These are phyloP conservation scores for Plasmopara muralis DNA, from an alignment of 352 stramenopile species.

Conservation along the genomic window DNA sequence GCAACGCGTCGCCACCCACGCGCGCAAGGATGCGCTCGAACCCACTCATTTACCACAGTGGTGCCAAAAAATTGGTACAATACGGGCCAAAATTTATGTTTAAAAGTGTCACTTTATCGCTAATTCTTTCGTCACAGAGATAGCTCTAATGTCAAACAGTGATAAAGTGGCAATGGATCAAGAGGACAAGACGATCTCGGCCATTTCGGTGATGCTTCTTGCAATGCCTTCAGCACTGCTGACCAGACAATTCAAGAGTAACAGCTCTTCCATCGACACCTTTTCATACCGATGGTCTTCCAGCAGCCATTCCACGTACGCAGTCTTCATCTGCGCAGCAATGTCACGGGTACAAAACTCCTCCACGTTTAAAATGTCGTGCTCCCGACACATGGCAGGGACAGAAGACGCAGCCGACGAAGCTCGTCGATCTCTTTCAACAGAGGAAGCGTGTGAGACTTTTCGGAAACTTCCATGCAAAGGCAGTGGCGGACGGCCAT, in stretches of 20 bases:
- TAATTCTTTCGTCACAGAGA: not conserved
- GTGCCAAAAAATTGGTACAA: no score
- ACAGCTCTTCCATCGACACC: constrained; percentile 22
- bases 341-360: constrained; percentile 20
- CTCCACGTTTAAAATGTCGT: constrained; percentile 21
- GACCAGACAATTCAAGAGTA: constrained; percentile 23
- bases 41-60: constrained; percentile 39
- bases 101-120: not conserved
- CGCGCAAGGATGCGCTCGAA: constrained; percentile 71
- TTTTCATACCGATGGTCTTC: constrained; percentile 23
- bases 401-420: constrained; percentile 9
- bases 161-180: not conserved
- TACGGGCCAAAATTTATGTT: no score
- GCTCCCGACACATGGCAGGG: constrained; percentile 16
- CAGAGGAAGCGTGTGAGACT: constrained; percentile 21
- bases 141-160: not conserved
- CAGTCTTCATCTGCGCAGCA: constrained; percentile 20
- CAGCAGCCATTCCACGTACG: constrained; percentile 23
- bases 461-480: constrained; percentile 5
- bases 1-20: constrained; percentile 57
- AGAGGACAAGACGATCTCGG: constrained; percentile 9
- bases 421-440: constrained; percentile 12
- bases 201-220: constrained; percentile 20
- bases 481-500: constrained; percentile 12
- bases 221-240: constrained; percentile 21